Evolutionary conservation across 2,329 filamentous ascomycete genomes (phyloP), one percentile per base, ranked within the genome.

Genomic region (Cladorrhinum sp.): DNA sequence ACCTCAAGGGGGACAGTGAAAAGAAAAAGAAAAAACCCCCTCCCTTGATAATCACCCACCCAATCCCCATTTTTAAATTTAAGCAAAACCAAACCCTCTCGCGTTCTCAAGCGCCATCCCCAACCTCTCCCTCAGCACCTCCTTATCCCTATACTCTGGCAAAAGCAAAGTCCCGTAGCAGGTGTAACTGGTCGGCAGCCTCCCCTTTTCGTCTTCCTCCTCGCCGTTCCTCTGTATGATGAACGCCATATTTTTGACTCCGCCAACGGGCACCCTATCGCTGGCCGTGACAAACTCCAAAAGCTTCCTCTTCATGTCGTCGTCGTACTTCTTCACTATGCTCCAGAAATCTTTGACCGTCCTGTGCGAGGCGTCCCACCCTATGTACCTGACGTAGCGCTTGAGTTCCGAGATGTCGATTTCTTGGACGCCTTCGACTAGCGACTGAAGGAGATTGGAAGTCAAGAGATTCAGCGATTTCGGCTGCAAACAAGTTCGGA

Each of bases 211-310:
- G 1, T 76, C 79, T 6, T 80, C 77, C 65, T 84, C 88, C 58
- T 86, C 80, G 16, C 90, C 86, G 70, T 92, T 92, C 68, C 84
- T 86, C 74, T 93, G 89, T 49, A 99, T 82, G 13, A 91, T 85
- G 73, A 98, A 98, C 69, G 90, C 87, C 51, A 98, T 78, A 67
- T 90, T 92, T 64, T 85, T 83, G 70, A 93, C 86, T 2, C 95
- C 95, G 20, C 91, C 92, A 0, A 96, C 90, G 0, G 95, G 95
- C 1, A 98, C 85, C 1, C 95, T 84, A 70, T 97, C 93, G 68
- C 88, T 93, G 0, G 93, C 93, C 13, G 95, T 99, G 27, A 99
- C 93, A 70, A 99, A 99, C 72, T 97, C 92, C 29, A 99, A 80
- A 32, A 99, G 77, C 68, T 85, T 86, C 56, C 86, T 84, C 74